These are phyloP conservation scores for Podospora pseudoanserina DNA, from an alignment of 495 filamentous ascomycete genomes.

Conservation along the genomic window DNA sequence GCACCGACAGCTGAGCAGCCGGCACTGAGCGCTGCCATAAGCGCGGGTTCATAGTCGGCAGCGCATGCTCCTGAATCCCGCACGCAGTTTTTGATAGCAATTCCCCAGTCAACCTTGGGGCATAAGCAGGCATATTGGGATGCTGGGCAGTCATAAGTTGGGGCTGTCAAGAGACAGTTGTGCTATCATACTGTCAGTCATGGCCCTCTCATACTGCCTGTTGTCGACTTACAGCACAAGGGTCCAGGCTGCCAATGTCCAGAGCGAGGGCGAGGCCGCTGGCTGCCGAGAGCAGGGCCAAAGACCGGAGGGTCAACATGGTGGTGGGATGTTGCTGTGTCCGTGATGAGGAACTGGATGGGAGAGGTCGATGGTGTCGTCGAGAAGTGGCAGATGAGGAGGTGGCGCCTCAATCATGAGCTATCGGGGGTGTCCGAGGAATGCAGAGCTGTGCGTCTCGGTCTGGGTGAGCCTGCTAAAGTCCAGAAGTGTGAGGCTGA, in stretches of 20 bases:
- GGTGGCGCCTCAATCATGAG: not conserved
- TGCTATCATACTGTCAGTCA: slow-evolving; percentile 27
- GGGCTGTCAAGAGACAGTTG: slow-evolving; percentile 11
- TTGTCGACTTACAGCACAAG: slow-evolving; percentile 29
- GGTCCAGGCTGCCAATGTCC: slow-evolving; percentile 22
- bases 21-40: not conserved
- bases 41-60: not conserved
- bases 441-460: not conserved
- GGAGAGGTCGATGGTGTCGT: not conserved
- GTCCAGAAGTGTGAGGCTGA: not conserved
- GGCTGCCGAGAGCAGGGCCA: slow-evolving; percentile 25
- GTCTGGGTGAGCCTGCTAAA: not conserved
- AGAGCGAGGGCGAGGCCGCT: slow-evolving; percentile 20
- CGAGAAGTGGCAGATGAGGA: not conserved
- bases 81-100: slow-evolving; percentile 23
- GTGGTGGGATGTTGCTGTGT: slow-evolving; percentile 9
- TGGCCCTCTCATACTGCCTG: not conserved
- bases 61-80: slow-evolving; percentile 19
- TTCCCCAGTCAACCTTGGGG: slow-evolving; percentile 18
- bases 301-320: slow-evolving; percentile 23
- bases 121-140: slow-evolving; percentile 30
- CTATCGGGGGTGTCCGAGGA: slow-evolving; percentile 5
- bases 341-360: not conserved
- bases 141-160: slow-evolving; percentile 20
- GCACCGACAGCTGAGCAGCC: not conserved